These are phyloP conservation scores for Harringtonia lauricola DNA, from an alignment of 2,329 filamentous ascomycete species.

Conservation along the genomic window DNA sequence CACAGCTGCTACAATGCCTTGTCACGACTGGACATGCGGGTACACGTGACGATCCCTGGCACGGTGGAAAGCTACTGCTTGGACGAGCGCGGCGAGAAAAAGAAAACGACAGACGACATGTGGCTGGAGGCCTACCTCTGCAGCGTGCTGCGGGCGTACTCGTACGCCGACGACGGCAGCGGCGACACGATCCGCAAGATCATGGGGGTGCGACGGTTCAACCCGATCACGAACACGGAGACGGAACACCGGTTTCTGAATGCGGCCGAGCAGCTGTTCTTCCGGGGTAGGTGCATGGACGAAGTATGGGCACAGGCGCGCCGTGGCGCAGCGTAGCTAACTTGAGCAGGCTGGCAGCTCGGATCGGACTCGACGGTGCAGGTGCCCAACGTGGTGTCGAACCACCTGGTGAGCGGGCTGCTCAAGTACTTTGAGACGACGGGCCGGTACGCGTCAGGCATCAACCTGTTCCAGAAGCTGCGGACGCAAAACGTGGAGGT, in stretches of 20 bases:
- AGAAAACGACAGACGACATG: slow-evolving; percentile 82
- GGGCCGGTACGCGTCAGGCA: slow-evolving; percentile 85
- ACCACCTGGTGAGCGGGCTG: slow-evolving; percentile 88
- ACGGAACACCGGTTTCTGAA: slow-evolving; percentile 93
- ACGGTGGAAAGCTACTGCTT: slow-evolving; percentile 96
- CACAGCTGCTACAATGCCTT: slow-evolving; percentile 93
- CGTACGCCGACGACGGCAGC: slow-evolving; percentile 90
- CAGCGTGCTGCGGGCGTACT: slow-evolving; percentile 86
- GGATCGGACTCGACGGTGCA: slow-evolving; percentile 96
- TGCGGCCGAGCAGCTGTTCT: slow-evolving; percentile 89
- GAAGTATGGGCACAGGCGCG: no score
- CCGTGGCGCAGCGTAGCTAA: no score
- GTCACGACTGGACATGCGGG: slow-evolving; percentile 93
- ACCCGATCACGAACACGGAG: slow-evolving; percentile 96
- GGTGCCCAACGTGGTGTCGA: slow-evolving; percentile 92
- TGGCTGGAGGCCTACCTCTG: slow-evolving; percentile 98
- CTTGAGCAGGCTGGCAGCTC: slow-evolving; percentile 89
- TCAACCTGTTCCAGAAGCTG: slow-evolving; percentile 96
- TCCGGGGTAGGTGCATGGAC: no score
- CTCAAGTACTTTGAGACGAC: slow-evolving; percentile 93
- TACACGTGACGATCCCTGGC: slow-evolving; percentile 93
- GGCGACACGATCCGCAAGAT: slow-evolving; percentile 95
- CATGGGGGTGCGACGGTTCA: slow-evolving; percentile 92
- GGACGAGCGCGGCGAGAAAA: slow-evolving; percentile 91
- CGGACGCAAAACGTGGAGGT: slow-evolving; percentile 85